Evolutionary conservation across 371 early-diverging fungal genomes (phyloP), one percentile per base, ranked within the genome.

Genomic region (Mucor mucedo): DNA sequence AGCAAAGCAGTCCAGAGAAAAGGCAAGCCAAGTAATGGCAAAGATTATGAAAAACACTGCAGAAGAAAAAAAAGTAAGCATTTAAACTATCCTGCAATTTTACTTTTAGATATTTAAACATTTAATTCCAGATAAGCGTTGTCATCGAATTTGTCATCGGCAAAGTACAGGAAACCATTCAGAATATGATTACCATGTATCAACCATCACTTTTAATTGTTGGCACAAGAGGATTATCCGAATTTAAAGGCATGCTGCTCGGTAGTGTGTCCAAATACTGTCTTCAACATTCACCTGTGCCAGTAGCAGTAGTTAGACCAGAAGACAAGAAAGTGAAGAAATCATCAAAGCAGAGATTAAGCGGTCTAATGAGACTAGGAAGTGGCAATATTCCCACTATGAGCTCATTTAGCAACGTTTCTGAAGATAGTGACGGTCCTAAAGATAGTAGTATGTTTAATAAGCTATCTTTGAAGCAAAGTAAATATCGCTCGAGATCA

Each of bases 81-180:
- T 27, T 13, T 27, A 10, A 33, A 7, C 10, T 21, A 6, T 7
- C 32, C 16, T 5, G 11, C n/a, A 39, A 21, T 21, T 21, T 21
- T 21, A 21, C 21, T 21, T 21, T 21, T 21, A 21, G 21, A 21
- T 21, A 21, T 21, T 21, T 21, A 21, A 21, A 21, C 35, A 53
- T 11, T 28, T 16, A 21, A 21, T 35, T 10, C 21, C 41, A 86
- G 77, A 78, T 86, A 59, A 84, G 80, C 54, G 81, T 84, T 32
- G 69, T 84, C 40, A 82, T 85, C 62, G 87, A 87, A 49, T 85
- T 78, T 60, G 80, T 85, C 38, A 81, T 87, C 47, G 87, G 87
- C 42, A 84, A 85, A 55, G 85, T 87, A 14, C 82, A 84, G 57
- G 87, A 85, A 38, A 85, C 84, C 13, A 83, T 87, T 44, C 85